These are phyloP conservation scores for Warburgia ugandensis DNA, from an alignment of 164 flowering plant species.

Conservation along the genomic window DNA sequence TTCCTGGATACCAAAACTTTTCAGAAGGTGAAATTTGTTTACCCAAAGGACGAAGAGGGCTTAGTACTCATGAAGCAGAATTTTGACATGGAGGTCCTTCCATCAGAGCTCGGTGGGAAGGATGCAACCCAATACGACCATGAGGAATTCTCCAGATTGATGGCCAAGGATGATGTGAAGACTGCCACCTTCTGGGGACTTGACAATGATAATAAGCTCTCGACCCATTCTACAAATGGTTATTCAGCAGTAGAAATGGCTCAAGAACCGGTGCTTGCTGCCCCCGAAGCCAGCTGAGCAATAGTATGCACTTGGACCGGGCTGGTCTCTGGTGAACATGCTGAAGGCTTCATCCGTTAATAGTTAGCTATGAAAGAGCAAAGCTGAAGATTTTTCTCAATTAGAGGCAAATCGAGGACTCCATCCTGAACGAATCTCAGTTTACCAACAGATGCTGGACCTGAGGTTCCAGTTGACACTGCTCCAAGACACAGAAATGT, in stretches of 20 bases:
- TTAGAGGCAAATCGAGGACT: no score
- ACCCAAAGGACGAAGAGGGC: conserved; percentile 73
- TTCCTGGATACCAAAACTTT: conserved; percentile 79
- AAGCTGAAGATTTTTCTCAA: no score
- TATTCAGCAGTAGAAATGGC: conserved; percentile 41
- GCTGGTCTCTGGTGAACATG: no score
- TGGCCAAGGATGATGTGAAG: conserved; percentile 74
- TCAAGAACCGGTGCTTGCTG: conserved; percentile 28
- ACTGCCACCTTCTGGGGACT: conserved; percentile 52
- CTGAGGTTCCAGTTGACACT: no score
- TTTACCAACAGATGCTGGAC: no score
- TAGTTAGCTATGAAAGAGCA: no score
- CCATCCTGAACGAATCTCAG: no score
- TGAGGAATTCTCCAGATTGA: conserved; percentile 72
- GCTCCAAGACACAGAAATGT: no score
- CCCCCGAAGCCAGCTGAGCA: conserved; percentile 25
- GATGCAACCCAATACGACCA: conserved; percentile 59
- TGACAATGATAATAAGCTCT: conserved; percentile 30
- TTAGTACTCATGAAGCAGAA: conserved; percentile 64
- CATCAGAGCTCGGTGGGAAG: conserved; percentile 73
- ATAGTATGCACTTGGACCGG: no score
- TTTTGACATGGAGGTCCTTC: conserved; percentile 80
- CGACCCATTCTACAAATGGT: conserved; percentile 22
- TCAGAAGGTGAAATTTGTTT: conserved; percentile 82
- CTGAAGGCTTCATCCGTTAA: no score